Base-by-base conservation (phyloP, 2,329 filamentous ascomycete genomes). In the Colletotrichum siamense region DNA sequence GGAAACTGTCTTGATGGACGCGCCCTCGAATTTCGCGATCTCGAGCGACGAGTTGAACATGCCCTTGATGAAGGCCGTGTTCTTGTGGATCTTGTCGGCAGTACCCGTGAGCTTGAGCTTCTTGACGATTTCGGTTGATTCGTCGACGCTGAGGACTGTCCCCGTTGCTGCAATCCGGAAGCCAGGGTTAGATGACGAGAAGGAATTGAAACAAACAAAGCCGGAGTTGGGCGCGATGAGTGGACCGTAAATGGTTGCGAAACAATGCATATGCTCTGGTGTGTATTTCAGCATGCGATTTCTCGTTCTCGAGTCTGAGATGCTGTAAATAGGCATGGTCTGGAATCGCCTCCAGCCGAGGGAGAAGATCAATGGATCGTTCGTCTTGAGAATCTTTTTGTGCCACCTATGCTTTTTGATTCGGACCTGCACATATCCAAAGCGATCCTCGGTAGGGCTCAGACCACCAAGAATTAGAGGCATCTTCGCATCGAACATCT, bases 251-350 rank as follows among this genome's bases (percentile, higher is more conserved):
- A 99, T 96, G 67, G 96, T 98, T 55, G 92, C 97, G 83, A 98
- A 98, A 87, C 98, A 99, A 87, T 99, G 97, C 96, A 98, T 99
- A 83, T 99, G 97, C 88, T 99, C 98, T 0, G 97, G 98, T 0
- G 96, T 98, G 86, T 99, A 99, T 86, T 99, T 99, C 77, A 99
- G 91, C 96, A 99, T 98, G 73, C 97, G 93, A 86, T 99, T 98
- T 78, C 97, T 91, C 30, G 95, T 98, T 80, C 97, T 92, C 77
- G 95, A 98, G 85, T 99, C 97, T 28, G 95, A 97, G 73, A 97
- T 98, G 86, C 94, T 97, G 91, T 98, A 99, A 76, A 98, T 93
- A 22, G 96, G 96, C 79, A 97, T 89, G 8, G 94, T 94, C 86
- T 99, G 97, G 89, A 99, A 99, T 77, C 97, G 92, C 67, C 97